A percentile compares a stretch with the other conserved stretches of the same genome.
These are phyloP conservation scores for Globisporangium cystogenes DNA, from an alignment of 352 stramenopile genomes.

Conservation along the genomic window DNA sequence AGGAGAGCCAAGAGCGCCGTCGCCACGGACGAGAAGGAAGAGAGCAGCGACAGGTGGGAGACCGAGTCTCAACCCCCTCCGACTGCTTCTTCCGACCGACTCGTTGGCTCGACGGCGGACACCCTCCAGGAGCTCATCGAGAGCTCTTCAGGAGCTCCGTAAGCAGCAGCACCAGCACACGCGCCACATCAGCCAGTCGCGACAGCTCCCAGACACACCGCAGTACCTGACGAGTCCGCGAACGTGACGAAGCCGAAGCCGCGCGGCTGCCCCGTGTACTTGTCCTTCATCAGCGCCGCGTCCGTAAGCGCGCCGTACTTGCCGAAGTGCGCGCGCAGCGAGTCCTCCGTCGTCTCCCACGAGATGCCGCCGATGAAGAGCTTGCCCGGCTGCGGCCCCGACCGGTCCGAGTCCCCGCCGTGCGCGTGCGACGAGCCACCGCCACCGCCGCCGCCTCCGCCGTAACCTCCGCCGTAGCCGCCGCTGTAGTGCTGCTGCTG, in stretches of 20 bases:
- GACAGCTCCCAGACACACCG: not conserved
- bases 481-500: conserved; percentile 4
- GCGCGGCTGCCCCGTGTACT: conserved; percentile 88
- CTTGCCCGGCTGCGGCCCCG: conserved; percentile 55
- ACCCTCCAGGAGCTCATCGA: no score
- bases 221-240: conserved; percentile 77
- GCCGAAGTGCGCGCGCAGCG: conserved; percentile 83
- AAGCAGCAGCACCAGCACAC: not conserved
- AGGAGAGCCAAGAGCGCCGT: not conserved
- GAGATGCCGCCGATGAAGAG: conserved; percentile 90
- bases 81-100: no score
- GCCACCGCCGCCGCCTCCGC: conserved; percentile 7
- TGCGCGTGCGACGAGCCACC: conserved; percentile 3
- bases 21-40: no score
- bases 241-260: conserved; percentile 94
- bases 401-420: conserved; percentile 6
- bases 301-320: conserved; percentile 87
- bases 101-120: no score
- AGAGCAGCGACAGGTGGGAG: conserved; percentile 2
- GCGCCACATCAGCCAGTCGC: not conserved
- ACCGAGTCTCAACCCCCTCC: conserved; percentile 9
- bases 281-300: conserved; percentile 91
- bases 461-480: conserved; percentile 8
- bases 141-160: no score
- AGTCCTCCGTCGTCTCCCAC: conserved; percentile 93